A percentile compares a stretch with the other conserved stretches of the same genome.
Evolutionary conservation across 129 eudicot species (phyloP).

Genomic region (Centella asiatica): DNA sequence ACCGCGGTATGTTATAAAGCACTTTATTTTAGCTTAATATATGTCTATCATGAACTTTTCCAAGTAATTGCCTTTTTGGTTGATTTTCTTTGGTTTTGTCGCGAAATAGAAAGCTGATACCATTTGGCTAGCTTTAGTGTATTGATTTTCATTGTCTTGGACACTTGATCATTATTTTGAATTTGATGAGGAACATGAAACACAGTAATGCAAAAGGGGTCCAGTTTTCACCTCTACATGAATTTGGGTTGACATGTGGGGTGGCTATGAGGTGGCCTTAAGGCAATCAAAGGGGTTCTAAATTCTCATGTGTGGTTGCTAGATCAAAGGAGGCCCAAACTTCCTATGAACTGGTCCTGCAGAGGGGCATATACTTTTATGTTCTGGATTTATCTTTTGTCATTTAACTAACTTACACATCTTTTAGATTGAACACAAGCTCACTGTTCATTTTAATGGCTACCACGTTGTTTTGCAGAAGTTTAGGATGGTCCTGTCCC

Average conservation of each 20-base stretch:
- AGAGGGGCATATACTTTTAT: conserved; percentile 16
- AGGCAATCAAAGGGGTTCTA: conserved; percentile 29
- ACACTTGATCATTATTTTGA: conserved; percentile 8
- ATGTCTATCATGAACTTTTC: background rate
- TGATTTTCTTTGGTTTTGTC: no score
- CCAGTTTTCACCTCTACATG: background rate
- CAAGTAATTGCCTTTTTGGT: background rate
- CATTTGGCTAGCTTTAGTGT: background rate
- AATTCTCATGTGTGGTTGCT: conserved; percentile 18
- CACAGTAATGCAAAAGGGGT: background rate
- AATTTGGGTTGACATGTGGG: conserved; percentile 28
- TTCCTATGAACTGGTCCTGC: conserved; percentile 24
- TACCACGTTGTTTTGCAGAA: conserved; percentile 34
- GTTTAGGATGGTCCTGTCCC: conserved; percentile 40
- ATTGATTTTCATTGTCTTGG: background rate
- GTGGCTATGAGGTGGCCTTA: conserved; percentile 16
- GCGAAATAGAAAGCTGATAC: background rate
- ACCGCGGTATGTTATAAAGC: background rate
- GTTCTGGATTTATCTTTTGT: background rate
- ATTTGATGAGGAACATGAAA: conserved; percentile 22
- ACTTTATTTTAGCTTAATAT: background rate
- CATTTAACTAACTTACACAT: background rate
- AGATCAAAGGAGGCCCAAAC: conserved; percentile 14
- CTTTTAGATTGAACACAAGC: conserved; percentile 6
- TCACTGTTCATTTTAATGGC: conserved; percentile 18